Base-by-base conservation (phyloP, 352 stramenopile genomes). In the Pythium utonaiense region DNA sequence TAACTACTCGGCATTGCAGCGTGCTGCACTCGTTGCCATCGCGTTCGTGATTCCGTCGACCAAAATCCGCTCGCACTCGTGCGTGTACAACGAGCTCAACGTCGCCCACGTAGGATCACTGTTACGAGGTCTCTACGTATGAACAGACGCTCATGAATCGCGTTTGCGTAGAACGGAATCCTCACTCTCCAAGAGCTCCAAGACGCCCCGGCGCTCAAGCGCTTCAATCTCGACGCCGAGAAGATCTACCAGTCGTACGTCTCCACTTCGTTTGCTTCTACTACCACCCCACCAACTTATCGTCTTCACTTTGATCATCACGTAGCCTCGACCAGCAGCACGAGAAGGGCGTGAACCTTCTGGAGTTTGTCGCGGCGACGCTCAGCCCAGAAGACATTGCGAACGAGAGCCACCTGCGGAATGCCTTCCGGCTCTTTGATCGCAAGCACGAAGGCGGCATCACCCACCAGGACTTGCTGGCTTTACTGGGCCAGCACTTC, bases 71-170 rank as follows among this genome's bases (percentile, higher is more conserved):
- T 58, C 74, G 6, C 81, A 90, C 47, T 75, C 77, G 16, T 71
- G 76, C 24, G 80, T 89, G 4, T 93, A 91, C 67, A 90, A 93
- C 50, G 79, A 91, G 34, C 78, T 93, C 57, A 91, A 91, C 41
- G 59, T 88, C 9, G 75, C 81, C 40, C 81, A 90, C 52, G 76
- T 86, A 67, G 41, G 73, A 63, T 30, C 5, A 10, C 5, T 10
- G 9, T 33, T 10, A 9, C 28, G 28, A 33, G 9, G 28, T 9
- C 28, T 33, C 28, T 33, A 5, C 9, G 9, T 33, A 9, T 33
- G 9, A 9, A 33, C 28, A 10, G 5, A 9, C 5, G 28, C 28
- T 33, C 28, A 33, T 33, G 28, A 33, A 33, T 10, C 28, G 9
- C 28, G 9, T 61, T 19, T 14, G 4, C 12, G 0, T 33, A 88